Percentiles rank a stretch among this genome's conserved stretches.
Evolutionary conservation across 345 rosid genomes (phyloP).

Genomic region (Lumnitzera littorea): DNA sequence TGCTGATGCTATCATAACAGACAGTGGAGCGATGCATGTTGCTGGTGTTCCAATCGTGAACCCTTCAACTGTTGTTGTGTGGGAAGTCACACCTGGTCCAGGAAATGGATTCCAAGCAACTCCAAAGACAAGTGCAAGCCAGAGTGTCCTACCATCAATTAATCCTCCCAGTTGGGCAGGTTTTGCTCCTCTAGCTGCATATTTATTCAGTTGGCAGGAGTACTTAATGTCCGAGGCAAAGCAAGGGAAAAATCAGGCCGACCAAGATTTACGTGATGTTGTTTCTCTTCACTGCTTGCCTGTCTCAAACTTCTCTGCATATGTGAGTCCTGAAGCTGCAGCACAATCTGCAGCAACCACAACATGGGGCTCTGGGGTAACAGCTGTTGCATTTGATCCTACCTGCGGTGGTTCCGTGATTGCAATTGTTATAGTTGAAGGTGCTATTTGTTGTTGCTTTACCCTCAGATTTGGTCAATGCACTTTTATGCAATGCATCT

Average conservation of each 20-base stretch:
- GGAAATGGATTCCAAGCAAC: slow-evolving; percentile 85
- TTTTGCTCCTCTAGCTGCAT: slow-evolving; percentile 94
- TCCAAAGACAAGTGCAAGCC: slow-evolving; percentile 51
- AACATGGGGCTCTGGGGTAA: slow-evolving; percentile 99
- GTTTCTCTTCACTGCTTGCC: slow-evolving; percentile 91
- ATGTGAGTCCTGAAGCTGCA: slow-evolving; percentile 99
- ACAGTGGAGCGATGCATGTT: slow-evolving; percentile 96
- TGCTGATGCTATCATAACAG: slow-evolving; percentile 96
- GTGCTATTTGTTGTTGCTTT: slow-evolving; percentile 29
- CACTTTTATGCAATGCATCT: slow-evolving; percentile 9
- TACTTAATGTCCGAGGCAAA: slow-evolving; percentile 70
- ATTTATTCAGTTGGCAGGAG: slow-evolving; percentile 97
- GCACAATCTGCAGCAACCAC: slow-evolving; percentile 96
- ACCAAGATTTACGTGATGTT: slow-evolving; percentile 56
- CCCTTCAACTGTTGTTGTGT: slow-evolving; percentile 97
- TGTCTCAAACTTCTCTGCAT: slow-evolving; percentile 96
- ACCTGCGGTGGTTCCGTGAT: slow-evolving; percentile 97
- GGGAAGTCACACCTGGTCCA: slow-evolving; percentile 99
- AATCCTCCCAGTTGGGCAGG: slow-evolving; percentile 94
- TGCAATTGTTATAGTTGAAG: slow-evolving; percentile 96
- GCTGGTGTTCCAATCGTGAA: slow-evolving; percentile 99
- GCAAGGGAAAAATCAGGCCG: slow-evolving; percentile 59
- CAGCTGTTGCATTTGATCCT: slow-evolving; percentile 99
- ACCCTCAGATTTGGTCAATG: background rate
- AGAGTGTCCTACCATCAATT: slow-evolving; percentile 77